These are phyloP conservation scores for Ophiocordyceps camponoti-saundersi DNA, from an alignment of 2,329 filamentous ascomycete genomes.

Conservation along the genomic window DNA sequence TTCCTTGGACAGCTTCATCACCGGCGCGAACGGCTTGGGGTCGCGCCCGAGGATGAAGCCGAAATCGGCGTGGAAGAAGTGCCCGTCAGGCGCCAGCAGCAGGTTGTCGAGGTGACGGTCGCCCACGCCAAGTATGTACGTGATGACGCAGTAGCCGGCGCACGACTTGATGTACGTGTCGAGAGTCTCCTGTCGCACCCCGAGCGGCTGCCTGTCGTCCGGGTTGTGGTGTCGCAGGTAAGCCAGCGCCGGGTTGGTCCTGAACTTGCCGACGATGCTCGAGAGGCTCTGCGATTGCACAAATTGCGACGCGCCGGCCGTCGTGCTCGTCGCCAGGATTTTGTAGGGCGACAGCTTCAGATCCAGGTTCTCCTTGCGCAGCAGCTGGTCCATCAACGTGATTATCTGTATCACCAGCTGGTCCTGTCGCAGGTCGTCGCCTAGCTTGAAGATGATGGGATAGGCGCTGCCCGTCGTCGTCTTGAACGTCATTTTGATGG, in stretches of 20 bases:
- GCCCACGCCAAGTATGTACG: constrained; percentile 89
- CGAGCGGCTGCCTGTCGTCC: constrained; percentile 62
- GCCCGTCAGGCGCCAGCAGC: constrained; percentile 71
- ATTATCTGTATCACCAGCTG: constrained; percentile 96
- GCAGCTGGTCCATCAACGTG: constrained; percentile 87
- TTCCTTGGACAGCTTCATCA: constrained; percentile 93
- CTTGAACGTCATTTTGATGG: constrained; percentile 81
- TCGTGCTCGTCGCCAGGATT: constrained; percentile 82
- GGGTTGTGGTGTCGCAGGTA: constrained; percentile 85
- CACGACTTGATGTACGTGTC: constrained; percentile 94
- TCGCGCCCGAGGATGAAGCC: constrained; percentile 95
- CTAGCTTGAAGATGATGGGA: constrained; percentile 91
- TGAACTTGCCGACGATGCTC: constrained; percentile 69
- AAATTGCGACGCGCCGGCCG: constrained; percentile 84
- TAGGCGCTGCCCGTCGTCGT: constrained; percentile 64
- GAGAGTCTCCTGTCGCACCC: constrained; percentile 79
- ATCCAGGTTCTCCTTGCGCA: constrained; percentile 92
- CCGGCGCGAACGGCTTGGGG: constrained; percentile 89
- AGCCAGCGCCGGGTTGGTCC: constrained; percentile 53
- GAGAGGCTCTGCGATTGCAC: constrained; percentile 75
- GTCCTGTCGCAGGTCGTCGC: constrained; percentile 90
- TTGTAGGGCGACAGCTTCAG: constrained; percentile 91
- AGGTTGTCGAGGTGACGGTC: constrained; percentile 94
- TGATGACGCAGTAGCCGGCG: constrained; percentile 96
- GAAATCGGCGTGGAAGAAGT: constrained; percentile 98